A percentile compares a stretch with the other conserved stretches of the same genome.
Evolutionary conservation across 495 filamentous ascomycete species (phyloP).

Genomic region (Penicillium macrosclerotiorum): DNA sequence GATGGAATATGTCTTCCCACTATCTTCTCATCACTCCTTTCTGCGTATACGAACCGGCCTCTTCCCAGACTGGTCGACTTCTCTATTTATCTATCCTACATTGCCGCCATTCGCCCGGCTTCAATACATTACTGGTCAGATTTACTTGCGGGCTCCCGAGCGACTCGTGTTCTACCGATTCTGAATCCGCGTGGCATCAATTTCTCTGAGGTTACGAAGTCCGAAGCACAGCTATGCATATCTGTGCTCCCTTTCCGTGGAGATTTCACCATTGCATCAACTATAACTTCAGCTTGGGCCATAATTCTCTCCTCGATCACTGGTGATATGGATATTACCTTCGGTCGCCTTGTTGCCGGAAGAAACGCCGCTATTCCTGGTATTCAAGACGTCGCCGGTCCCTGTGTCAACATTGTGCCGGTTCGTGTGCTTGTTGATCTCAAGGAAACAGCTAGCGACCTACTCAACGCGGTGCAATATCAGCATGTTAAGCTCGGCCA

Average conservation of each 20-base stretch:
- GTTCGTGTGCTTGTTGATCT: conserved; percentile 27
- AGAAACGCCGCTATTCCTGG: conserved; percentile 26
- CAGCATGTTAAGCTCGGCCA: neutral
- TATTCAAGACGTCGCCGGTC: conserved; percentile 37
- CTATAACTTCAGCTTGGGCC: conserved; percentile 35
- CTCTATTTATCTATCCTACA: neutral
- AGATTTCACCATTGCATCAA: conserved; percentile 22
- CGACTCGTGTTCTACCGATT: neutral
- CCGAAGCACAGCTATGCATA: neutral
- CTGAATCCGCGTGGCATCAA: neutral
- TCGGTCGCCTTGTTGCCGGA: conserved; percentile 31
- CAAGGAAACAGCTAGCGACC: neutral
- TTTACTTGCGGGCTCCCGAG: neutral
- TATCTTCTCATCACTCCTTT: neutral
- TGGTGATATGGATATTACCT: conserved; percentile 25
- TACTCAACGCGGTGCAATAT: neutral
- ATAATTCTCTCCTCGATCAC: conserved; percentile 21
- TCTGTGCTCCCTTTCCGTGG: neutral
- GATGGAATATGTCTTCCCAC: neutral
- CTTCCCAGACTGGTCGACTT: neutral
- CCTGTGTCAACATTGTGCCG: conserved; percentile 47
- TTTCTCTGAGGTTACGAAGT: neutral
- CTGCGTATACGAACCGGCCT: neutral
- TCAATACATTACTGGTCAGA: neutral
- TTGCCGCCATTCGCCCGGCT: neutral